phyloP scores from a whole-genome alignment of 257 asterid species.

The Petunia secreta region DNA sequence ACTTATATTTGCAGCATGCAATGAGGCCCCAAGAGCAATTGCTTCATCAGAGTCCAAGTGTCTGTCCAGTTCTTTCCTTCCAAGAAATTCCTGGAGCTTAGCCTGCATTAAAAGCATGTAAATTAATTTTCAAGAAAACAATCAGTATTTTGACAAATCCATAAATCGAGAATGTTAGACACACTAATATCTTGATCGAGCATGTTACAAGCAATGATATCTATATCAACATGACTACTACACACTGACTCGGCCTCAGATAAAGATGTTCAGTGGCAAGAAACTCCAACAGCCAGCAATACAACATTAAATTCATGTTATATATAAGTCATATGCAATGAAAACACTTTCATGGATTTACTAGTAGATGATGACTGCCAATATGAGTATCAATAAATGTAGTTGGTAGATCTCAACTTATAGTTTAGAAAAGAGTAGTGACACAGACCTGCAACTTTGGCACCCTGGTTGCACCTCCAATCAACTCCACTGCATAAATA shows the following conservation, averaged over 20 bases:
- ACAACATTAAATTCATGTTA: not conserved
- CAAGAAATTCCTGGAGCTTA: constrained; percentile 95
- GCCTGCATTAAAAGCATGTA: constrained; percentile 50
- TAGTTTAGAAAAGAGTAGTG: constrained; percentile 12
- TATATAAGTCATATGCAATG: not conserved
- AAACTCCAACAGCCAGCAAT: constrained; percentile 12
- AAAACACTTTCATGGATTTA: not conserved
- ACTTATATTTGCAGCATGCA: constrained; percentile 97
- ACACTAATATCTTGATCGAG: not conserved
- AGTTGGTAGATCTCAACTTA: constrained; percentile 20
- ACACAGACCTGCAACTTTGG: constrained; percentile 90
- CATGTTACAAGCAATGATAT: constrained; percentile 11
- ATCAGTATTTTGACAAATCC: constrained; percentile 19
- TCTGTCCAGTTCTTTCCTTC: constrained; percentile 89
- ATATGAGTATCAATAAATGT: not conserved
- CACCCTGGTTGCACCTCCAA: constrained; percentile 99
- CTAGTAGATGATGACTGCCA: not conserved
- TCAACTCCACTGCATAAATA: constrained; percentile 90
- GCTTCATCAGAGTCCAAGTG: constrained; percentile 99
- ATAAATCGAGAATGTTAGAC: not conserved
- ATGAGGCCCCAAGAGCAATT: constrained; percentile 88
- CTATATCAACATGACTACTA: not conserved
- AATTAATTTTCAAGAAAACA: constrained; percentile 22
- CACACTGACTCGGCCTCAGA: not conserved
- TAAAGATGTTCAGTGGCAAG: not conserved